Evolutionary conservation across 441 rosid genomes (phyloP), one percentile per base, ranked within the genome.

Genomic region (Viola pubescens): DNA sequence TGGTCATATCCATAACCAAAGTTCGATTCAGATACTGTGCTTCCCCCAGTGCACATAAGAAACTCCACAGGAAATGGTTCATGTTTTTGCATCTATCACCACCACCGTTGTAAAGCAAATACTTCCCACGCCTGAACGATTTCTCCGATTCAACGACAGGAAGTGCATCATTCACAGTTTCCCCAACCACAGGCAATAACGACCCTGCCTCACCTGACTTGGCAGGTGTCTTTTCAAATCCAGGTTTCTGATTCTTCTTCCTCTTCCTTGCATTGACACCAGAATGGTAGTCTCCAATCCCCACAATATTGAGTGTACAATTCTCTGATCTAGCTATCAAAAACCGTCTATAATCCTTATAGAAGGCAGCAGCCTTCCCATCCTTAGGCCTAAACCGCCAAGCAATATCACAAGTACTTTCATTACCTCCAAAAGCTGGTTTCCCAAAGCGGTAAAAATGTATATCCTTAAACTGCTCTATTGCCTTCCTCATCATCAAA

Each of bases 341-440:
- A 70, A 92, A 92, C 56, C 95, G 77, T 61, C 97, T 72, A 50
- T 89, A 92, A 60, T 92, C 98, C 72, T 92, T 92, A 58, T 85
- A 87, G 72, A 85, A 89, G 0, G 89, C 76, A 62, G 91, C 90
- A 6, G 79, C 61, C 76, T 85, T 89, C 54, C 94, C 98, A 64
- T 92, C 94, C 75, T 81, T 92, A 7, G 95, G 98, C 75, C 94
- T 76, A 64, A 81, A 87, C 61, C 94, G 76, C 95, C 97, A 91
- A 0, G 95, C 97, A 91, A 91, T 88, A 62, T 91, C 94, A 64
- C 95, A 92, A 37, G 73, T 80, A 66, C 56, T 81, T 38, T 61
- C 86, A 52, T 78, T 70, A 48, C 66, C 42, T 5, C 96, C 96
- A 49, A 69, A 72, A 16, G 69, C 84, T 1, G 91, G 82, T 74